A percentile compares a stretch with the other conserved stretches of the same genome.
Conservation (phyloP, 2,329 filamentous ascomycete genomes). For the Ceratocystis huliohia region DNA sequence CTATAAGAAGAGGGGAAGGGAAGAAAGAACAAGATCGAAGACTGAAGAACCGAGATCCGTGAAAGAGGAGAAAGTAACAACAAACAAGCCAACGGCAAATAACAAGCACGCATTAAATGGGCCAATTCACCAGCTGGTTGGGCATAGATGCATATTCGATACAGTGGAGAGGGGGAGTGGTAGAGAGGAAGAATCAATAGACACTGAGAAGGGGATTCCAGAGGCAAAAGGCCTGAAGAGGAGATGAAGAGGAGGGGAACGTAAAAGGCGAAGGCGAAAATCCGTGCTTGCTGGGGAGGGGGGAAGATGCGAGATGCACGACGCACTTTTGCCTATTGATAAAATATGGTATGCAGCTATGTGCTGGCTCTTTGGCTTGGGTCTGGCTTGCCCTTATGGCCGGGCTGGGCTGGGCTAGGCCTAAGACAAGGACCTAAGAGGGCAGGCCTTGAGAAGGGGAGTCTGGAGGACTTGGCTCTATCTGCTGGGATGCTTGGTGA, state of each 20-base stretch:
- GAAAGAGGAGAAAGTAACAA: not conserved
- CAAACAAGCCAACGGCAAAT: not conserved
- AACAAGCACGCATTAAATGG: not conserved
- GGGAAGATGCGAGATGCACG: not conserved
- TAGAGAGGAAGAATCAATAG: not conserved
- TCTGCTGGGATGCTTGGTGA: not conserved
- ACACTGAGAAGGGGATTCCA: too few relatives aligned
- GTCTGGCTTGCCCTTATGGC: not conserved
- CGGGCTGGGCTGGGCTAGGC: not conserved
- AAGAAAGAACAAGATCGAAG: constrained; percentile 4
- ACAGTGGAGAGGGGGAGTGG: not conserved
- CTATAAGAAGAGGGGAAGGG: not conserved
- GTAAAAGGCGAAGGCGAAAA: not conserved
- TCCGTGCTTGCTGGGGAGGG: not conserved
- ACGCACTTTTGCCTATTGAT: not conserved
- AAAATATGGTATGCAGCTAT: constrained; percentile 6
- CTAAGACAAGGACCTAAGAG: too few relatives aligned
- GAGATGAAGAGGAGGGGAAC: not conserved
- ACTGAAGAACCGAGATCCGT: not conserved
- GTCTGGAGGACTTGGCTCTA: too few relatives aligned
- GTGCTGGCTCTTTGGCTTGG: not conserved
- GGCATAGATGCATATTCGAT: constrained; percentile 9
- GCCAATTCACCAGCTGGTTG: not conserved
- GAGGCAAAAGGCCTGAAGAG: not conserved
- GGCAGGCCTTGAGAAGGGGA: too few relatives aligned